Conservation (phyloP, 805 yeast species). For the Cephaloascus fragrans region DNA sequence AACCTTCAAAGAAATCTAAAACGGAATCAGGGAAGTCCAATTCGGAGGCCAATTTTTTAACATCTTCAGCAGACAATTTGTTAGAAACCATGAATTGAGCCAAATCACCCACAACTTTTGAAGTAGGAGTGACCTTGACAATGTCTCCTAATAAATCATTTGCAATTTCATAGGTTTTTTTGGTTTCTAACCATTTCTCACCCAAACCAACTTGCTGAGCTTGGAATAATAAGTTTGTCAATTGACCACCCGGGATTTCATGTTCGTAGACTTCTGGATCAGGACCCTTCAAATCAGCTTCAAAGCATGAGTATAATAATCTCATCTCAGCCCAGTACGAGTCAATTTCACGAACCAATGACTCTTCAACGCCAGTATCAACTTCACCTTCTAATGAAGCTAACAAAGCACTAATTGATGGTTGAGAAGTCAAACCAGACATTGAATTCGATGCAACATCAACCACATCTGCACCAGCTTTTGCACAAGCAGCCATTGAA, state of each 20-base stretch:
- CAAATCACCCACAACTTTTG: constrained; percentile 98
- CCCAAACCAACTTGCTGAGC: constrained; percentile 99
- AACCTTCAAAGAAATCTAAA: constrained; percentile 96
- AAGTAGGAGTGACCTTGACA: constrained; percentile 98
- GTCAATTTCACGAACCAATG: constrained; percentile 74
- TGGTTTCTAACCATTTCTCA: constrained; percentile 92
- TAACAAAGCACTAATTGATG: constrained; percentile 85
- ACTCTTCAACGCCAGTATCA: constrained; percentile 60
- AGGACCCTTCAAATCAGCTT: constrained; percentile 98
- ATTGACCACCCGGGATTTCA: constrained; percentile 99
- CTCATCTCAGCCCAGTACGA: constrained; percentile 99
- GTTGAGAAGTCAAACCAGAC: constrained; percentile 99
- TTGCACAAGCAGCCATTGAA: constrained; percentile 88
- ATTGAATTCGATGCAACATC: constrained; percentile 96
- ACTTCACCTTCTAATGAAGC: constrained; percentile 87
- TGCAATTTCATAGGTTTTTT: constrained; percentile 88
- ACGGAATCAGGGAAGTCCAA: constrained; percentile 99
- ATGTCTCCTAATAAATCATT: constrained; percentile 88
- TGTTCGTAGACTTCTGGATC: constrained; percentile 98
- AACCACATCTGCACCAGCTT: constrained; percentile 96
- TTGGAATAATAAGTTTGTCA: constrained; percentile 95
- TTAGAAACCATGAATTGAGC: constrained; percentile 99
- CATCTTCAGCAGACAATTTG: constrained; percentile 79
- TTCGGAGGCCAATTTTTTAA: constrained; percentile 74
- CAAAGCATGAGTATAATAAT: constrained; percentile 90